A percentile compares a stretch with the other conserved stretches of the same genome.
phyloP scores from a whole-genome alignment of 2,329 filamentous ascomycete species.

The Atkinsonella texensis region DNA sequence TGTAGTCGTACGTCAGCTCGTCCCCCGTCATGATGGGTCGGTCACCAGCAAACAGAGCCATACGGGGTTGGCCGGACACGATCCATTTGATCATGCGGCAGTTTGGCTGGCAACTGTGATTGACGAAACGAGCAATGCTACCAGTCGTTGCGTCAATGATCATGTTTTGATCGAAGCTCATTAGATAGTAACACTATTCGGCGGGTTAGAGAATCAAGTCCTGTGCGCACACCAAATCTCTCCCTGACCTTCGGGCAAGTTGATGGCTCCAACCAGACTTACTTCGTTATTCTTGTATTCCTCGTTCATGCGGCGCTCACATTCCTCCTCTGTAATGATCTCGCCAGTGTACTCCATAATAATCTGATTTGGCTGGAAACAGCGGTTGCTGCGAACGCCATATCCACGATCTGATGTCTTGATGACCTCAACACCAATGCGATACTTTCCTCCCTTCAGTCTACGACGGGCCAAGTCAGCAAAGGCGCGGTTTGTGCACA shows the following conservation, averaged over 20 bases:
- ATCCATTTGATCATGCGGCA: constrained; percentile 98
- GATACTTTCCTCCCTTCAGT: constrained; percentile 71
- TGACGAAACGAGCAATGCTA: constrained; percentile 94
- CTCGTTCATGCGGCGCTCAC: constrained; percentile 84
- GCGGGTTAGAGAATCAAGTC: constrained; percentile 7
- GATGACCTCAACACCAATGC: constrained; percentile 88
- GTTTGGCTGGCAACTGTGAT: constrained; percentile 93
- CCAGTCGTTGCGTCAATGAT: constrained; percentile 95
- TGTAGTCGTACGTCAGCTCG: constrained; percentile 89
- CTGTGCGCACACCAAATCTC: neutral
- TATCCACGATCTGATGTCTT: constrained; percentile 82
- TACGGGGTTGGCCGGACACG: constrained; percentile 82
- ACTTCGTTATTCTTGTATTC: constrained; percentile 91
- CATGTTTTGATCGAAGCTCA: constrained; percentile 98
- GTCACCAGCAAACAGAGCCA: constrained; percentile 92
- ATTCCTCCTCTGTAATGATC: constrained; percentile 91
- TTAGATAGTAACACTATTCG: constrained; percentile 82
- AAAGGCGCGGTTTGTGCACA: constrained; percentile 82
- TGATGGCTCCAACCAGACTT: constrained; percentile 17
- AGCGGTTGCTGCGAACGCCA: constrained; percentile 81
- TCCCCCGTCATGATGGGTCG: constrained; percentile 86
- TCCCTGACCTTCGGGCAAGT: neutral
- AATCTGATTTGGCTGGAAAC: constrained; percentile 80
- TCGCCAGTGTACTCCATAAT: constrained; percentile 98
- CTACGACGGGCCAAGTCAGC: constrained; percentile 63